Evolutionary conservation across 2,329 filamentous ascomycete species (phyloP).

Genomic region (Xylaria polymorpha): DNA sequence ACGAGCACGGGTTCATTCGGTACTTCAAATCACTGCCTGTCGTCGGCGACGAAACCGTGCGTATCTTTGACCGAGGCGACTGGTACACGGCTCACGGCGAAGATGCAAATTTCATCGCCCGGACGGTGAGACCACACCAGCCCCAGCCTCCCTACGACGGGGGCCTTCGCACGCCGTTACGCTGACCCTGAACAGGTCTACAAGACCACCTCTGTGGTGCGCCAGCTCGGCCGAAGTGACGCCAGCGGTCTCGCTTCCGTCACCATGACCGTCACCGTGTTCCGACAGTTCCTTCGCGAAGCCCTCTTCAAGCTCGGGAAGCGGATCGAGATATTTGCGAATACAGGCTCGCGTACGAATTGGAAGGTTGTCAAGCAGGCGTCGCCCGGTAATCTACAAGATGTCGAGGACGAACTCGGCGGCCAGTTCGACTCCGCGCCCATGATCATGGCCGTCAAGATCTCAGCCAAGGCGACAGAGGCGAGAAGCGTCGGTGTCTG

Average conservation of each 20-base stretch:
- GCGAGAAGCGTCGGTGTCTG: constrained; percentile 91
- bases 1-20: constrained; percentile 95
- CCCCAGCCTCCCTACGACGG: not conserved
- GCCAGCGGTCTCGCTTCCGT: constrained; percentile 90
- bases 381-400: constrained; percentile 94
- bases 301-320: constrained; percentile 92
- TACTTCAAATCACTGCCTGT: constrained; percentile 89
- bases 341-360: constrained; percentile 79
- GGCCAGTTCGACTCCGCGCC: constrained; percentile 87
- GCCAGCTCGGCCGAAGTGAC: constrained; percentile 86
- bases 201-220: constrained; percentile 95
- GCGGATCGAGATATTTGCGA: constrained; percentile 90
- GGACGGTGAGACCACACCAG: constrained; percentile 65
- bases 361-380: constrained; percentile 95
- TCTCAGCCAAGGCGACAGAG: constrained; percentile 87
- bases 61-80: constrained; percentile 93
- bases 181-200: constrained; percentile 72
- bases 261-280: constrained; percentile 94
- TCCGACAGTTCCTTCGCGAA: constrained; percentile 93
- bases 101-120: constrained; percentile 85
- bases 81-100: constrained; percentile 95
- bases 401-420: constrained; percentile 95
- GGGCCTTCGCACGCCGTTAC: not conserved
- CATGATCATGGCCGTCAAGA: constrained; percentile 94
- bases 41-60: constrained; percentile 78